A percentile compares a stretch with the other conserved stretches of the same genome.
phyloP scores from a whole-genome alignment of 495 filamentous ascomycete genomes.

The Clavariopsis aquatica region DNA sequence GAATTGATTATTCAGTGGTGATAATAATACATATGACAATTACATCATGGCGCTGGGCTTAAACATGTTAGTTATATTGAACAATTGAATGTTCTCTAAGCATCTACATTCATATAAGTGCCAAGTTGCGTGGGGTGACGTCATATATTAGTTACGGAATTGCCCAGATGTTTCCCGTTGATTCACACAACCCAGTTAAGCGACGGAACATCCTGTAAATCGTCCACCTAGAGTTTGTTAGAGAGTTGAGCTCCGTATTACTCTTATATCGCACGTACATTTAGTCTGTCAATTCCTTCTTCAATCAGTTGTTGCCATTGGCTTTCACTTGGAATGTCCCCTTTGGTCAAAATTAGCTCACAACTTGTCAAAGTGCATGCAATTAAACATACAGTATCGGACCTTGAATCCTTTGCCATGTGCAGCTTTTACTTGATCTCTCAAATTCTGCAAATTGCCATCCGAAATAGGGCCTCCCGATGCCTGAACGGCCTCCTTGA shows the following conservation, averaged over 20 bases:
- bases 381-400: conserved; percentile 11
- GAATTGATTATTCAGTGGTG: no score
- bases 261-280: not conserved
- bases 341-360: not conserved
- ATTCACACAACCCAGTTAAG: conserved; percentile 47
- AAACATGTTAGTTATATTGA: no score
- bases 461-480: not conserved
- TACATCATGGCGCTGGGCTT: no score
- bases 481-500: conserved; percentile 9
- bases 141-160: no score
- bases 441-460: conserved; percentile 10
- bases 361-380: no score
- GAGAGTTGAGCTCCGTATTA: not conserved
- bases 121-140: no score
- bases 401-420: conserved; percentile 18
- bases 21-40: no score
- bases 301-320: conserved; percentile 11
- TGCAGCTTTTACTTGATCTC: conserved; percentile 3
- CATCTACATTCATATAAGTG: no score
- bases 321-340: not conserved
- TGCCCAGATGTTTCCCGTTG: no score
- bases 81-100: no score
- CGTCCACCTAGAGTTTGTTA: conserved; percentile 2
- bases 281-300: conserved; percentile 12
- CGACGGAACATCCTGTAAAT: conserved; percentile 59